phyloP scores from a whole-genome alignment of 176 grass and related monocot species.

The Saccharum spontaneum region DNA sequence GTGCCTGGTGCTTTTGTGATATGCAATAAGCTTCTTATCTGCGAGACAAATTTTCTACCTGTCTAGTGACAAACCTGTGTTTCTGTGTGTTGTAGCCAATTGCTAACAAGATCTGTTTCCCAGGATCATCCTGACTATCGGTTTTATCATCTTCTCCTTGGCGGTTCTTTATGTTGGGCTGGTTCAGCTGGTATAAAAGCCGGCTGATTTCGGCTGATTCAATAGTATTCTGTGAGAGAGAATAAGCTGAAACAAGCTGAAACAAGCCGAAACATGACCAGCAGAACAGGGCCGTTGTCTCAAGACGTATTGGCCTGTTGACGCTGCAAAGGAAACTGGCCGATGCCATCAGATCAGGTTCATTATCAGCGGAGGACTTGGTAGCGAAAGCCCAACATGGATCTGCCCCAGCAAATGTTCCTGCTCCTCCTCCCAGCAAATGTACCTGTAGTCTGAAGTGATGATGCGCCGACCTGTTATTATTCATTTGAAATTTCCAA shows the following conservation, averaged over 20 bases:
- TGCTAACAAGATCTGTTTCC: slow-evolving; percentile 32
- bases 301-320: slow-evolving; percentile 65
- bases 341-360: slow-evolving; percentile 77
- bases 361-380: slow-evolving; percentile 51
- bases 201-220: no score
- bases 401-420: slow-evolving; percentile 13
- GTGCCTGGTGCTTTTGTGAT: neutral
- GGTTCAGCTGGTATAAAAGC: no score
- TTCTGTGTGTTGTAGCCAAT: neutral
- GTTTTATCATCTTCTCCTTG: slow-evolving; percentile 74
- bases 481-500: no score
- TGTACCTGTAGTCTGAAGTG: neutral
- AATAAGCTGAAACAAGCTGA: no score
- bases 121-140: slow-evolving; percentile 71
- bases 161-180: slow-evolving; percentile 56
- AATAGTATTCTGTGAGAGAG: no score
- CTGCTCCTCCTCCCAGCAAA: slow-evolving; percentile 13
- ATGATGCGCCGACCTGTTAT: neutral
- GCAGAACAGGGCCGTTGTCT: no score
- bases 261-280: no score
- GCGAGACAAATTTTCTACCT: neutral
- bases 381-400: slow-evolving; percentile 35
- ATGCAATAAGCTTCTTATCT: neutral
- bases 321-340: slow-evolving; percentile 77
- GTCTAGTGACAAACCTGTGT: neutral